Conservation (phyloP, 495 filamentous ascomycete species). For the Lentithecium fluviatile region DNA sequence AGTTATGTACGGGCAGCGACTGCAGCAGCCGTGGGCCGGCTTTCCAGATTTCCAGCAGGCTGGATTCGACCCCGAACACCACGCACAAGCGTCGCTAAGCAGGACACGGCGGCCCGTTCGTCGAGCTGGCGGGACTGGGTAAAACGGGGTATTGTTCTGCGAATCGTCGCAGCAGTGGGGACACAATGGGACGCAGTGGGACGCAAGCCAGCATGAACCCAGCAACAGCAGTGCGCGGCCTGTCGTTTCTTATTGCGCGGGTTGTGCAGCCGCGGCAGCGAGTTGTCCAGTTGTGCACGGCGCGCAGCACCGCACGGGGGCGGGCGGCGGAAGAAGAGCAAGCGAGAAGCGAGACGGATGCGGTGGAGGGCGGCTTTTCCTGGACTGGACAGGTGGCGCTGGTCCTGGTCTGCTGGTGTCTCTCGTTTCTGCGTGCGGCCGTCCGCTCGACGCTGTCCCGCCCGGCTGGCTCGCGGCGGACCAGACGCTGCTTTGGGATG, state of each 20-base stretch:
- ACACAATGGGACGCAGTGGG: too few relatives aligned
- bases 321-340: background rate
- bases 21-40: background rate
- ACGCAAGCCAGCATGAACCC: background rate
- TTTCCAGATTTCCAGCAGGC: background rate
- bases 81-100: slow-evolving; percentile 14
- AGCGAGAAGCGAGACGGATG: background rate
- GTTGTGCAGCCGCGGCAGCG: too few relatives aligned
- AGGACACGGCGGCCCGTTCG: slow-evolving; percentile 3
- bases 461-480: too few relatives aligned
- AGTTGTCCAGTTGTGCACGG: background rate
- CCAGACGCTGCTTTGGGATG: too few relatives aligned
- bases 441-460: too few relatives aligned
- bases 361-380: background rate
- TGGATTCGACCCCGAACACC: slow-evolving; percentile 1
- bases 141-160: slow-evolving; percentile 1
- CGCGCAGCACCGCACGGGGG: background rate
- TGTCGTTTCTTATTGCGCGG: background rate
- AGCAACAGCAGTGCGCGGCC: background rate
- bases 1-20: slow-evolving; percentile 9
- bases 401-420: too few relatives aligned
- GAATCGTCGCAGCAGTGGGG: background rate
- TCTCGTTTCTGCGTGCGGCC: too few relatives aligned
- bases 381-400: background rate
- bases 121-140: background rate